These are phyloP conservation scores for Acacia confusa DNA, from an alignment of 306 rosid species.

Conservation along the genomic window DNA sequence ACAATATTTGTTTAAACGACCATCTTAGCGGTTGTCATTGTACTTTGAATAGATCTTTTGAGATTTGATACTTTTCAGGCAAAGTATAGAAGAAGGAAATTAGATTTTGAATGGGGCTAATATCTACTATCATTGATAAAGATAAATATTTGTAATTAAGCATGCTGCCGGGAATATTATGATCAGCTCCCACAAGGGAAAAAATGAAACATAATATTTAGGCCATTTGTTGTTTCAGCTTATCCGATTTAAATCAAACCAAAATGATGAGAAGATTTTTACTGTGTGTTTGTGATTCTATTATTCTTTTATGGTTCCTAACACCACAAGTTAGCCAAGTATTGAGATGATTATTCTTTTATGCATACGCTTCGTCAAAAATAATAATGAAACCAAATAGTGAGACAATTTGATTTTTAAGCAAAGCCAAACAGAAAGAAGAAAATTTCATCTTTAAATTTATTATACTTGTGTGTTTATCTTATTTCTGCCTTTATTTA, in stretches of 20 bases:
- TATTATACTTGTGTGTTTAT: not conserved
- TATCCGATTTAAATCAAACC: not conserved
- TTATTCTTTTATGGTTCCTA: not conserved
- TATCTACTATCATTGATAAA: not conserved
- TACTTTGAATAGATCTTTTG: not conserved
- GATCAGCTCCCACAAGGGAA: not conserved
- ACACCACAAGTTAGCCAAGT: not conserved
- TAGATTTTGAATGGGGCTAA: not conserved
- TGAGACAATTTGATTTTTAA: not conserved
- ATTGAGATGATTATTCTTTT: not conserved
- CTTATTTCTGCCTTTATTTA: not conserved
- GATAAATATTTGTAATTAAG: no score
- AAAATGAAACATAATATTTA: no score
- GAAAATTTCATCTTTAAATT: not conserved
- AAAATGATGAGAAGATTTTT: not conserved
- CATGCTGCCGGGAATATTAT: not conserved
- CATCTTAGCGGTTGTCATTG: not conserved
- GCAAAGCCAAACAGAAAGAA: not conserved
- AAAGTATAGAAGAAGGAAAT: not conserved
- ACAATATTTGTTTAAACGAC: not conserved
- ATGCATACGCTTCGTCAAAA: not conserved
- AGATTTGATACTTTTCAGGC: not conserved
- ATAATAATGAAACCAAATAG: not conserved
- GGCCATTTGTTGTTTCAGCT: not conserved
- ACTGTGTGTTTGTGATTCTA: not conserved